Evolutionary conservation across 148 eudicot genomes (phyloP), one percentile per base, ranked within the genome.

Genomic region (Cornus kousa): DNA sequence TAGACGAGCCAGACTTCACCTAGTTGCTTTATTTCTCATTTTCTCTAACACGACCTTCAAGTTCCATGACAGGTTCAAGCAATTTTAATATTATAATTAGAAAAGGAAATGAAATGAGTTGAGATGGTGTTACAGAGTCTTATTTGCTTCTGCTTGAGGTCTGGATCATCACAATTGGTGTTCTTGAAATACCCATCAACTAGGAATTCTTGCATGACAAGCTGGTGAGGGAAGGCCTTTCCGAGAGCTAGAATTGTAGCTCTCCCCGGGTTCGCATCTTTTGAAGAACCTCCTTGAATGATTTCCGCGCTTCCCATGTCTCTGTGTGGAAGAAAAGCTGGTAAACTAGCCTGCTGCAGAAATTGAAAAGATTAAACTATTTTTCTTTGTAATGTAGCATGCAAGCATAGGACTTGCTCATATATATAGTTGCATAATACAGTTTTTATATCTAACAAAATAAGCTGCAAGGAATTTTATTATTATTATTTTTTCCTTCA

Each of bases 181-280:
- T 90, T 91, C 81, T 72, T 92, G 90, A 96, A 96, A 82, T 96
- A 96, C 35, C 94, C 99, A 80, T 96, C 99, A 75, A 89, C 99
- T 68, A 96, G 82, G 79, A 94, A 88, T 74, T 96, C 99, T 62
- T 96, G 99, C 97, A 96, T 92, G 16, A 96, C 97, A 75, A 96
- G 97, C 82, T 94, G 98, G 82, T 94, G 98, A 72, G 99, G 99
- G 66, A 96, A 96, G 33, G 97, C 99, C 80, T 96, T 96, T 31
- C 99, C 99, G 68, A 96, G 89, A 50, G 95, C 88, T 5, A 96
- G 73, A 77, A 96, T 88, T 11, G 95, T 87, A 35, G 99, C 98
- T 78, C 89, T 96, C 46, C 91, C 95, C 0, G 88, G 83, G 73
- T 39, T 89, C 17, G 89, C 77, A 68, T 86, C 88, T 79, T 83